phyloP scores from a whole-genome alignment of 331 rosid genomes.

The Rhamnella rubrinervis region DNA sequence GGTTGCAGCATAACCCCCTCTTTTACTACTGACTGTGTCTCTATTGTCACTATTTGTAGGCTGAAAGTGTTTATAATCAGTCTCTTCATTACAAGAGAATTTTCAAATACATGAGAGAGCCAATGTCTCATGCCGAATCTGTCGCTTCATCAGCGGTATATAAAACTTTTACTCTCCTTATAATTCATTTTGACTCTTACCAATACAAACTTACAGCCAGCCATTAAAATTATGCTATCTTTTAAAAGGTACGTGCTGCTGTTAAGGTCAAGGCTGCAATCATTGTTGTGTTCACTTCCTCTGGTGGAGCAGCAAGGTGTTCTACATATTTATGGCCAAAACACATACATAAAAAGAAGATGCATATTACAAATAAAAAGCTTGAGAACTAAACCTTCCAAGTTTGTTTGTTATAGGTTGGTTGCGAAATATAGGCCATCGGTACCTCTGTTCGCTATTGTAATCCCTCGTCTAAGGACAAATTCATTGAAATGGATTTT shows the following conservation, averaged over 20 bases:
- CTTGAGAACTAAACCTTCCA: neutral
- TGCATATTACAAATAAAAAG: neutral
- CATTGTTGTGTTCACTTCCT: conserved; percentile 18
- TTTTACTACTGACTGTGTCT: neutral
- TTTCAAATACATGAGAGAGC: neutral
- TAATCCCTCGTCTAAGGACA: conserved; percentile 4
- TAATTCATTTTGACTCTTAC: neutral
- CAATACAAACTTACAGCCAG: neutral
- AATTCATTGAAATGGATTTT: conserved; percentile 2
- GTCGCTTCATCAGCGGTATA: conserved; percentile 21
- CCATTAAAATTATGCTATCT: neutral
- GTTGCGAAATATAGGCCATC: conserved; percentile 22
- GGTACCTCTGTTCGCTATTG: conserved; percentile 20
- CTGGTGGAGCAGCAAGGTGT: conserved; percentile 21
- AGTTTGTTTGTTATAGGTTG: conserved; percentile 11
- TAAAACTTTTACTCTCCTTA: neutral
- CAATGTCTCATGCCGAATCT: conserved; percentile 19
- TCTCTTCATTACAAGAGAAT: conserved; percentile 10
- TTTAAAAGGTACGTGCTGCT: conserved; percentile 19
- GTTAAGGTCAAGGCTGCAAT: conserved; percentile 16
- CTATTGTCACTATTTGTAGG: conserved; percentile 5
- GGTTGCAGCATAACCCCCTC: no score
- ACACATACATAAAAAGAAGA: neutral
- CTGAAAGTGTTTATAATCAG: conserved; percentile 16
- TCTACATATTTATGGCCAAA: neutral